Percentiles rank a stretch among this genome's conserved stretches.
Conservation (phyloP, 495 filamentous ascomycete species). For the Penicillium soppii region DNA sequence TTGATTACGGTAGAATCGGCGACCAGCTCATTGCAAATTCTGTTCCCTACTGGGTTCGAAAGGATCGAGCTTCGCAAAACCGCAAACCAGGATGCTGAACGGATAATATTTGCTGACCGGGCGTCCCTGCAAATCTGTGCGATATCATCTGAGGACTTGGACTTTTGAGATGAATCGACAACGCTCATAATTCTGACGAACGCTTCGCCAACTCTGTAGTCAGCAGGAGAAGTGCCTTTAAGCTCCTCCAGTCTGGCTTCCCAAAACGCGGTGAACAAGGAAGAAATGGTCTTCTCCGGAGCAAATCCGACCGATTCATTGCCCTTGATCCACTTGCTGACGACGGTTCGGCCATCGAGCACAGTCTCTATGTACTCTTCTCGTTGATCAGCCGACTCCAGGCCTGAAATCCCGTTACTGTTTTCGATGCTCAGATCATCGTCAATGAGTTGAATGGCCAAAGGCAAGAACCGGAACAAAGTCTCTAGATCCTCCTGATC, state of each 20-base stretch:
- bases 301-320: constrained; percentile 13
- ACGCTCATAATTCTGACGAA: constrained; percentile 43
- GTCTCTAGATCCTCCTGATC: constrained; percentile 31
- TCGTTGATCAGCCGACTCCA: constrained; percentile 47
- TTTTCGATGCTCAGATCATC: constrained; percentile 61
- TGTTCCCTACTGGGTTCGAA: constrained; percentile 37
- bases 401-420: constrained; percentile 55
- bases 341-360: constrained; percentile 51
- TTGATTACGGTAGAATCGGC: constrained; percentile 58
- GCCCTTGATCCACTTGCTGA: constrained; percentile 47
- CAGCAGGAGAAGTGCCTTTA: constrained; percentile 27
- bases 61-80: constrained; percentile 35
- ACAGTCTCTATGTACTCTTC: constrained; percentile 62
- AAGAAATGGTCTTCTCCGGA: constrained; percentile 18
- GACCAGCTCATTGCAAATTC: constrained; percentile 58
- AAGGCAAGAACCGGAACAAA: constrained; percentile 48
- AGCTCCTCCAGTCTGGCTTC: constrained; percentile 34
- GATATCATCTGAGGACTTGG: constrained; percentile 33
- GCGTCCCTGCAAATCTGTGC: constrained; percentile 35
- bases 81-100: constrained; percentile 41
- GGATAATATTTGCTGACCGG: constrained; percentile 38
- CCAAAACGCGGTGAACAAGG: constrained; percentile 35
- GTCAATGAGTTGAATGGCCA: constrained; percentile 58
- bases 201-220: constrained; percentile 40
- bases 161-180: constrained; percentile 19